Evolutionary conservation across 176 grass and related monocot genomes (phyloP), one percentile per base, ranked within the genome.

Genomic region (Saccharum officinarum): DNA sequence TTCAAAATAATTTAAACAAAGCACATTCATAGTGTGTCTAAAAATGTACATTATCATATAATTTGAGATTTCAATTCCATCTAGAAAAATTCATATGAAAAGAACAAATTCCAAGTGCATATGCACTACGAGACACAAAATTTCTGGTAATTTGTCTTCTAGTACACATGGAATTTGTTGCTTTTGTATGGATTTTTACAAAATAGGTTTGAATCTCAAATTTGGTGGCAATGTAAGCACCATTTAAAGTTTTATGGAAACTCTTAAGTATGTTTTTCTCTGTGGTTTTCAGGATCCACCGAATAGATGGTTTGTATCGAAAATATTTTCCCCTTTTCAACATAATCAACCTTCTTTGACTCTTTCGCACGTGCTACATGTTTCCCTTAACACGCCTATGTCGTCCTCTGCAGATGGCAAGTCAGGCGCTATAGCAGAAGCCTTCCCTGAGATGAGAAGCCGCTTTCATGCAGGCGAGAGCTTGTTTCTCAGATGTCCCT

Each of bases 391-490:
- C 25, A 38, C 25, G 12, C 85, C 39, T 84, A 25, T 59, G 10
- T 70, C 55, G 61, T 81, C 30, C 26, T 79, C 81, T 92, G 78
- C 85, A 97, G 94, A 92, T 94, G 90, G 88, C 94, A 85, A 94
- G 86, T 61, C 90, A 85, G 76, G 83, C 73, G 75, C 72, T 87
- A 90, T 97, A 94, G 83, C 85, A 81, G 54, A 52, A 33, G 63
- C 33, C 15, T 26, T 69, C 15, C 72, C 6, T 71, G 15, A 49
- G 78, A 41, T 41, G 7, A 49, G 78, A 33, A 70, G 22, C 12
- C 23, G 57, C 44, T 25, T 65, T 17, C 20, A 12, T 67, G 7
- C 78, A 87, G 62, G 79, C 34, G 37, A 69, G 62, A 9, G 3
- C 18, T 79, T 69, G 39, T 23, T 55, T 36, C 34, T 70, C 22